Conservation (phyloP, 345 rosid species). For the Atalantia buxifolia region DNA sequence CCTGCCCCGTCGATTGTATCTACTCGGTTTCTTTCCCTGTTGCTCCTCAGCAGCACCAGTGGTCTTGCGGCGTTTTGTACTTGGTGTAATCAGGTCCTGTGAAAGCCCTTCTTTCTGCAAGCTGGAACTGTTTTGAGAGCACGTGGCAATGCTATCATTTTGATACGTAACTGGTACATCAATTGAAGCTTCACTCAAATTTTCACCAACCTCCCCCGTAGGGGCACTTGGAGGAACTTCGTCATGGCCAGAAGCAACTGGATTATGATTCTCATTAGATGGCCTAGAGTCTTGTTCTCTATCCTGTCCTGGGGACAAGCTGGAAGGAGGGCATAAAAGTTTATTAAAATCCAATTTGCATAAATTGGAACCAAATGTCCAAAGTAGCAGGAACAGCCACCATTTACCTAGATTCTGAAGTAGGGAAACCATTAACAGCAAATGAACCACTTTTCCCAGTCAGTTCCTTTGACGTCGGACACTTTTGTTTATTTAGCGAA, state of each 20-base stretch:
- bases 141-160: conserved; percentile 32
- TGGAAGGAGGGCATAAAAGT: conserved; percentile 25
- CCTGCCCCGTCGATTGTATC: conserved; percentile 43
- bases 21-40: conserved; percentile 37
- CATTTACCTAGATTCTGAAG: conserved; percentile 48
- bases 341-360: neutral
- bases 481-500: conserved; percentile 31
- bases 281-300: conserved; percentile 29
- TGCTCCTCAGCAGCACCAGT: conserved; percentile 33
- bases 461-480: conserved; percentile 33
- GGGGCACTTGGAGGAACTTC: conserved; percentile 2
- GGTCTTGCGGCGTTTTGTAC: conserved; percentile 28
- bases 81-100: conserved; percentile 27
- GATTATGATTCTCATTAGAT: conserved; percentile 26
- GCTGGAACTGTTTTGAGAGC: conserved; percentile 53
- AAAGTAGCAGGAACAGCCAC: neutral
- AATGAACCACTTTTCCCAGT: conserved; percentile 25
- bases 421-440: conserved; percentile 48
- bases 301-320: conserved; percentile 39
- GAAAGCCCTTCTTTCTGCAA: conserved; percentile 42
- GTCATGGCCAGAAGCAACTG: conserved; percentile 19
- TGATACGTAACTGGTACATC: conserved; percentile 38
- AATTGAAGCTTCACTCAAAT: conserved; percentile 38
- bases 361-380: neutral
- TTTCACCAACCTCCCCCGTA: conserved; percentile 24